Evolutionary conservation across 1,284 basidiomycete species (phyloP).

Genomic region (Porogramme epimiltina): DNA sequence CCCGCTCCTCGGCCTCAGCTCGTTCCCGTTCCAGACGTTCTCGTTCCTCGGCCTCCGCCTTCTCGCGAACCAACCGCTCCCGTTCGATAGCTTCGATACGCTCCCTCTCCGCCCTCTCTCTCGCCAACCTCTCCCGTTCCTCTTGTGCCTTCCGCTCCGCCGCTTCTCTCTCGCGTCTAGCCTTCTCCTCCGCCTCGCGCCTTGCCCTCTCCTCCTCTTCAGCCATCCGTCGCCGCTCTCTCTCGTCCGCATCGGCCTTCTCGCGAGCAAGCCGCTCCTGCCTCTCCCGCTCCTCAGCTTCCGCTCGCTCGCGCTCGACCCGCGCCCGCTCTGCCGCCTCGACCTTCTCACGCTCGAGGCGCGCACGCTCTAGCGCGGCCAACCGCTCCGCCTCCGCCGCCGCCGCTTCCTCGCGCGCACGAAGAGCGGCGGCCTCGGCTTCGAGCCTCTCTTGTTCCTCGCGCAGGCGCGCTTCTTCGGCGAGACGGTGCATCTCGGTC

Average conservation of each 20-base stretch:
- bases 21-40: slow-evolving; percentile 31
- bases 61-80: slow-evolving; percentile 25
- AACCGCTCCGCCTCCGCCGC: slow-evolving; percentile 27
- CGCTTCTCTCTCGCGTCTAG: slow-evolving; percentile 24
- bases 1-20: slow-evolving; percentile 23
- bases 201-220: slow-evolving; percentile 18
- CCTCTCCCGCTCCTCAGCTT: slow-evolving; percentile 20
- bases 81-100: slow-evolving; percentile 26
- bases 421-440: slow-evolving; percentile 27
- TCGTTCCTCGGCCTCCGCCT: slow-evolving; percentile 27
- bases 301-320: slow-evolving; percentile 34
- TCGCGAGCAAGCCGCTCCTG: slow-evolving; percentile 27
- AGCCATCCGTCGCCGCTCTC: slow-evolving; percentile 18
- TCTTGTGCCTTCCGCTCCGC: slow-evolving; percentile 14
- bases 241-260: slow-evolving; percentile 24
- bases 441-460: slow-evolving; percentile 37
- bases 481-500: slow-evolving; percentile 32
- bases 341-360: slow-evolving; percentile 29
- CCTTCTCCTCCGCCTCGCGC: slow-evolving; percentile 22
- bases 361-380: slow-evolving; percentile 24
- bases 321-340: slow-evolving; percentile 30
- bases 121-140: slow-evolving; percentile 26
- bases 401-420: slow-evolving; percentile 19
- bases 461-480: slow-evolving; percentile 35
- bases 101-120: slow-evolving; percentile 24